Evolutionary conservation across 2,329 filamentous ascomycete species (phyloP), one percentile per base, ranked within the genome.

Genomic region (Fusarium sp.): DNA sequence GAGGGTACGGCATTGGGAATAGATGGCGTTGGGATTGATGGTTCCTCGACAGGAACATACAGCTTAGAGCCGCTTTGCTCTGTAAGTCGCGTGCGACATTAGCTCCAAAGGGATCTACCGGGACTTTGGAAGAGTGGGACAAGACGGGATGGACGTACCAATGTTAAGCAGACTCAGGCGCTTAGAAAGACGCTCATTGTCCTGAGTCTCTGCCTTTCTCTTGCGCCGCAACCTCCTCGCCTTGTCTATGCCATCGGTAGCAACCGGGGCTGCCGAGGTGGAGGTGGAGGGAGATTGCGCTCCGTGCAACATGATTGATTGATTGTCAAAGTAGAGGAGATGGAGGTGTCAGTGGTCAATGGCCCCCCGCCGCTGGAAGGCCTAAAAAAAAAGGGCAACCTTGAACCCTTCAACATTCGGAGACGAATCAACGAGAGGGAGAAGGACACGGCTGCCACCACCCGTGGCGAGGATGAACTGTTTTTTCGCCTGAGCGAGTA

Each of bases 131-230:
- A 60, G 68, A 35, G 24, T 45, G 48, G 24, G 48, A 52, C 24
- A 64, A 61, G 59, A 57, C 33, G 43, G 64, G 45, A 61, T 64
- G 60, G 67, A 59, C 86, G 65, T 90, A 97, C 95, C 93, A 74
- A 98, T 85, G 81, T 95, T 95, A 65, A 98, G 88, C 61, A 94
- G 86, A 81, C 94, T 94, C 82, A 98, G 88, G 74, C 93, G 90
- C 86, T 98, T 98, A 56, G 93, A 93, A 73, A 98, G 88, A 62
- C 95, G 92, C 84, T 97, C 90, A 75, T 90, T 91, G 78, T 90
- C 87, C 70, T 89, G 88, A 16, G 83, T 81, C 63, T 90, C 88
- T 67, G 90, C 88, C 83, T 92, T 92, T 77, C 91, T 85, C 84
- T 92, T 92, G 79, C 86, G 84, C 29, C 74, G 73, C 67, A 75